Evolutionary conservation across 2,329 filamentous ascomycete genomes (phyloP).

Genomic region (Trichoderma sp.): DNA sequence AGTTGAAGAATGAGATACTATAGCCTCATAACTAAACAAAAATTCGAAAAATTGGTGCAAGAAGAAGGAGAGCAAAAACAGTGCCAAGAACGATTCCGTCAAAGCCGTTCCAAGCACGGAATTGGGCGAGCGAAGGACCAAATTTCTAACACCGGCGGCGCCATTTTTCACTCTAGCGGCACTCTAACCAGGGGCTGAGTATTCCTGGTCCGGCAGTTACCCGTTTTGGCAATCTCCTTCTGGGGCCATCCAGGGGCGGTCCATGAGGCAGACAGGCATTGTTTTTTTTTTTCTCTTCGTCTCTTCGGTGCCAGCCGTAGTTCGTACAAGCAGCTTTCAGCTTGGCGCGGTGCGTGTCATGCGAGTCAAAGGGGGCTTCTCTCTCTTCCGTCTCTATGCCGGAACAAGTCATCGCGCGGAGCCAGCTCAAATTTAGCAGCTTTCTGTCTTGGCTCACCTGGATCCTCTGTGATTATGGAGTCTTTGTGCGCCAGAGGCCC

Average conservation of each 20-base stretch:
- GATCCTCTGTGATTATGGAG: neutral
- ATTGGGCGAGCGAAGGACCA: neutral
- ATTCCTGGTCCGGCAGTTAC: slow-evolving; percentile 6
- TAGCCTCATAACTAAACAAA: neutral
- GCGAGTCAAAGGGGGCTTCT: slow-evolving; percentile 1
- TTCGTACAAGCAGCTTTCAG: neutral
- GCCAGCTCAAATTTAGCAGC: neutral
- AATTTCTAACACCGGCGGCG: slow-evolving; percentile 11
- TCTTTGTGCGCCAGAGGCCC: neutral
- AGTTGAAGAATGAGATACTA: neutral
- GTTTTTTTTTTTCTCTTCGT: neutral
- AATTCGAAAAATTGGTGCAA: neutral
- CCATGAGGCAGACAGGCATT: slow-evolving; percentile 10
- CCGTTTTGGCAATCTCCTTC: neutral
- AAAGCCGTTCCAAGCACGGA: neutral
- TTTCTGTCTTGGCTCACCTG: neutral
- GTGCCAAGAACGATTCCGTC: neutral
- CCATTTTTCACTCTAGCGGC: neutral
- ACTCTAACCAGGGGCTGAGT: neutral
- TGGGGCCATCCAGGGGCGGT: slow-evolving; percentile 7
- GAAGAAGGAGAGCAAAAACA: neutral
- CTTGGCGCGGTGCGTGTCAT: slow-evolving; percentile 3
- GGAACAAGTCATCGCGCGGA: neutral
- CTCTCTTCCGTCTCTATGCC: neutral
- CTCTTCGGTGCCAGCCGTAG: neutral